Evolutionary conservation across 2,329 filamentous ascomycete species (phyloP).

Genomic region (Acrocalymma vagum): DNA sequence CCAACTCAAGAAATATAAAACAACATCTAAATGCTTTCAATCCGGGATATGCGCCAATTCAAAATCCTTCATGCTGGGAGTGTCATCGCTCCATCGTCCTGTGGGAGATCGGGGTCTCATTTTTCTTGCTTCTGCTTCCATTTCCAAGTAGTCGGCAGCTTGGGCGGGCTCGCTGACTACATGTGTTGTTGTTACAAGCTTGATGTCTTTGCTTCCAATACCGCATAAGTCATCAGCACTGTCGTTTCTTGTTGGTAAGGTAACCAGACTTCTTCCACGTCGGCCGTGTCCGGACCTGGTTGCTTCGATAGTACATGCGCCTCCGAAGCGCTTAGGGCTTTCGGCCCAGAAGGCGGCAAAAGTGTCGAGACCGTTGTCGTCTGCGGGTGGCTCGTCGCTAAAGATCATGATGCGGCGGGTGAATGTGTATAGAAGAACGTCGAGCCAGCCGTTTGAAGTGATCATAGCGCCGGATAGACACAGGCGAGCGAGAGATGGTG

Average conservation of each 20-base stretch:
- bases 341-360: slow-evolving; percentile 45
- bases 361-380: slow-evolving; percentile 45
- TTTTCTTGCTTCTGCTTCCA: slow-evolving; percentile 34
- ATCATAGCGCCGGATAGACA: slow-evolving; percentile 65
- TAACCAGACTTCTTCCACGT: slow-evolving; percentile 23
- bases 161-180: slow-evolving; percentile 42
- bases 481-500: slow-evolving; percentile 55
- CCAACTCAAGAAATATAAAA: too few species aligned
- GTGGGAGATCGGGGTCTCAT: slow-evolving; percentile 34
- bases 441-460: slow-evolving; percentile 66
- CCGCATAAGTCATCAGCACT: slow-evolving; percentile 37
- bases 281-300: slow-evolving; percentile 11
- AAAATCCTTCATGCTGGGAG: slow-evolving; percentile 25
- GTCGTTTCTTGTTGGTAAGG: slow-evolving; percentile 24
- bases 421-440: slow-evolving; percentile 66
- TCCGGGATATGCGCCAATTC: slow-evolving; percentile 22
- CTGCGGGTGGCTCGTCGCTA: slow-evolving; percentile 55
- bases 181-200: slow-evolving; percentile 44
- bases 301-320: slow-evolving; percentile 54
- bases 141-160: slow-evolving; percentile 42
- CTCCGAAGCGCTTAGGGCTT: slow-evolving; percentile 50
- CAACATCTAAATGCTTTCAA: too few species aligned
- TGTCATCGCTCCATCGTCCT: slow-evolving; percentile 45
- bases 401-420: slow-evolving; percentile 65
- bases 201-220: slow-evolving; percentile 38